Evolutionary conservation across 208 protist species (phyloP).

Genomic region (Crithidia bombi): DNA sequence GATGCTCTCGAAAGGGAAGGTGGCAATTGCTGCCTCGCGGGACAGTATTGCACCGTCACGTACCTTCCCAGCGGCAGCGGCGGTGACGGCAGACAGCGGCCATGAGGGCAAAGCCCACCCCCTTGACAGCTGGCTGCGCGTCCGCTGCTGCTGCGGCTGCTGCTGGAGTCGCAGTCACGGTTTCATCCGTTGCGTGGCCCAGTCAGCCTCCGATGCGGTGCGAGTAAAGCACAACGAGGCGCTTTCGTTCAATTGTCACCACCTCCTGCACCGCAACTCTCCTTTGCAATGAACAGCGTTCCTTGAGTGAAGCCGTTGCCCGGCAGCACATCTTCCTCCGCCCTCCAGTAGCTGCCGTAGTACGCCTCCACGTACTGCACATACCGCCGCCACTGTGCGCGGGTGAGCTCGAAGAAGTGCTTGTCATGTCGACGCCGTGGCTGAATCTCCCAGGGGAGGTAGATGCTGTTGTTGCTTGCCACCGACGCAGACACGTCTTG

Average conservation of each 20-base stretch:
- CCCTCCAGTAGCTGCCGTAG: conserved; percentile 38
- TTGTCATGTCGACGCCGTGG: conserved; percentile 40
- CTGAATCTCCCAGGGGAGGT: conserved; percentile 8
- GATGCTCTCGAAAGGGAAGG: conserved; percentile 40
- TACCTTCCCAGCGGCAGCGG: background rate
- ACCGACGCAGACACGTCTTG: background rate
- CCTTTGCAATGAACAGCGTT: conserved; percentile 38
- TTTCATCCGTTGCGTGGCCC: too few relatives aligned
- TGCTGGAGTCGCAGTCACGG: too few relatives aligned
- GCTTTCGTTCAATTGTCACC: background rate
- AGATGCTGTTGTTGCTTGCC: conserved; percentile 31
- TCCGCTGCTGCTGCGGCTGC: too few relatives aligned
- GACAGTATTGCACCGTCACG: background rate
- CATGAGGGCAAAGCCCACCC: too few relatives aligned
- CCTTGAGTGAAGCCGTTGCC: conserved; percentile 57
- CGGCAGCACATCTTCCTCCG: conserved; percentile 39
- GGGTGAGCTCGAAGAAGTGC: conserved; percentile 70
- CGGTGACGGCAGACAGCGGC: too few relatives aligned
- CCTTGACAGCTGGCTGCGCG: too few relatives aligned
- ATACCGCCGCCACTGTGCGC: conserved; percentile 44
- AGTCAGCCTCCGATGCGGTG: too few relatives aligned
- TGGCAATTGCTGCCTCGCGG: conserved; percentile 15
- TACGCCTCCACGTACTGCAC: conserved; percentile 48
- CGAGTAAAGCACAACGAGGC: background rate
- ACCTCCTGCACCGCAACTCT: background rate